Evolutionary conservation across 306 rosid genomes (phyloP), one percentile per base, ranked within the genome.

Genomic region (Quercus agrifolia): DNA sequence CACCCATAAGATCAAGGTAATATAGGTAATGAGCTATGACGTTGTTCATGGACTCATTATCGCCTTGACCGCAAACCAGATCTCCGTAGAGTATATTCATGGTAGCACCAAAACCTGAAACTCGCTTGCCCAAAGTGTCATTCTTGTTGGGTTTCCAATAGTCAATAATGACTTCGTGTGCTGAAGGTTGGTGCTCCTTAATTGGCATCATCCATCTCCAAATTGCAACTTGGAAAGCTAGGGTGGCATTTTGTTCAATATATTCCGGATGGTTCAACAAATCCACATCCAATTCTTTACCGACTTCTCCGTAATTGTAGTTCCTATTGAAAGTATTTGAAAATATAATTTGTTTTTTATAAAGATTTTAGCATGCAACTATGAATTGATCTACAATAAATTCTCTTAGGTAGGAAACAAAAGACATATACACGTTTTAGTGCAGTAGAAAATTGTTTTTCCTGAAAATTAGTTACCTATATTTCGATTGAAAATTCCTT

Each of bases 51-150:
- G 44, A 38, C 44, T 38, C 10, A 38, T n/a, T 38, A 38, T 7
- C 44, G 0, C 44, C 10, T 38, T 38, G 44, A 38, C 10, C 44
- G 44, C 44, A 38, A 38, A 38, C 44, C 10, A 23, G 0, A 10
- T 95, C 98, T 1, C 98, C 97, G 4, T 95, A 95, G n/a, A 95
- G 93, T 82, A 95, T 15, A 83, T 95, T 95, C 99, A 95, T 95
- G 61, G 99, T 95, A 14, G 93, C 2, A 1, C 99, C 99, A 66
- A 95, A 95, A 59, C 99, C 99, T 27, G 97, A 96, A 78, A 85
- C 4, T 14, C 98, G 86, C 10, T 95, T 85, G 20, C 74, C 82
- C 85, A 83, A 3, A 1, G 98, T 95, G 82, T 93, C 99, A 1
- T 95, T 95, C 92, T 88, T 93, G 79, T 85, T 89, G 2, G 99